Conservation (phyloP, 2,329 filamentous ascomycete genomes). For the Arachnopeziza araneosa region DNA sequence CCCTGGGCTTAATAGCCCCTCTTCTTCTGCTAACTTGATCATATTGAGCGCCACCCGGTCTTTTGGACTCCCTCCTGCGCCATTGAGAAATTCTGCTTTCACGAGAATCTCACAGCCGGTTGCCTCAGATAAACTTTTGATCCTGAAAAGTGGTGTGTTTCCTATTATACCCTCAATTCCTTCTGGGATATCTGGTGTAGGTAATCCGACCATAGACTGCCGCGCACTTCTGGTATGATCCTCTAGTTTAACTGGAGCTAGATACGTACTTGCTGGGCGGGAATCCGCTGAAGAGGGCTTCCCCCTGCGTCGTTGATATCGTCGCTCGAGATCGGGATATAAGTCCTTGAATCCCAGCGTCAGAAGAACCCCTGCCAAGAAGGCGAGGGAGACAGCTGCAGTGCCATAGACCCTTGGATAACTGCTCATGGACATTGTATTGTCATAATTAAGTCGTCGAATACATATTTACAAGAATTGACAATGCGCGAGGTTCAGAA, state of each 20-base stretch:
- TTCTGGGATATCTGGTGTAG: slow-evolving; percentile 48
- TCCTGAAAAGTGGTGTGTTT: slow-evolving; percentile 82
- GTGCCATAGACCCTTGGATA: slow-evolving; percentile 58
- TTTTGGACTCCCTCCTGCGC: slow-evolving; percentile 88
- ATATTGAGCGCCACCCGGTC: slow-evolving; percentile 90
- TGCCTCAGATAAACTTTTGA: slow-evolving; percentile 77
- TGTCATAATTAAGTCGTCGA: neutral
- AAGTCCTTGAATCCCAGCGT: slow-evolving; percentile 76
- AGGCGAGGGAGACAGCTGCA: slow-evolving; percentile 64
- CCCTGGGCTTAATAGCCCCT: slow-evolving; percentile 68
- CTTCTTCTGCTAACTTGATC: slow-evolving; percentile 74
- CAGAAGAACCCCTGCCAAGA: slow-evolving; percentile 69
- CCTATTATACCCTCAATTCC: slow-evolving; percentile 92
- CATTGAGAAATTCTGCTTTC: slow-evolving; percentile 96
- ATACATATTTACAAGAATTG: neutral
- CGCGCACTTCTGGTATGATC: slow-evolving; percentile 43
- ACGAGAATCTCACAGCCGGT: slow-evolving; percentile 87
- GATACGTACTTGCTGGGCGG: slow-evolving; percentile 25
- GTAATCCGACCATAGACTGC: slow-evolving; percentile 21
- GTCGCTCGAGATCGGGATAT: slow-evolving; percentile 66
- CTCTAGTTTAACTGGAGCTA: slow-evolving; percentile 46
- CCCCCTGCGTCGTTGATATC: slow-evolving; percentile 47
- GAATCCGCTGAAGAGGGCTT: slow-evolving; percentile 17
- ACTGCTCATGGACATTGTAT: slow-evolving; percentile 52
- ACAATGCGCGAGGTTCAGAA: neutral